Conservation (phyloP, 495 filamentous ascomycete genomes). For the Hypoxylon lienhwacheense region DNA sequence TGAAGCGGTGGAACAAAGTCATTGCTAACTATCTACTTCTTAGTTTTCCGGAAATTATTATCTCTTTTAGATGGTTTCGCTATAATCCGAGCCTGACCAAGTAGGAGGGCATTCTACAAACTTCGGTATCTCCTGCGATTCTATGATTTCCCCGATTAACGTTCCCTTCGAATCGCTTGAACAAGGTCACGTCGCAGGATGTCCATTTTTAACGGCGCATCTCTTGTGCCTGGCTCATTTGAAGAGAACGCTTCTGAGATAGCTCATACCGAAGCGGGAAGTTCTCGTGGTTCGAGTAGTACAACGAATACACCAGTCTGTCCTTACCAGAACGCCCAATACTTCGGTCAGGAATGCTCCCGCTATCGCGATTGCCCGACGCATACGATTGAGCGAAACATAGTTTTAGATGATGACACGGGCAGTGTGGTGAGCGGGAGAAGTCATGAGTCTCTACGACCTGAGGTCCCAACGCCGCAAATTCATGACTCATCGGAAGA, state of each 20-base stretch:
- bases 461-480: not conserved
- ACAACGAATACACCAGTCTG: conserved; percentile 25
- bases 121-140: conserved; percentile 1
- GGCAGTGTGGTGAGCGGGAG: not conserved
- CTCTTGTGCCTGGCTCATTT: not conserved
- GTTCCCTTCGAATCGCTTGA: conserved; percentile 10
- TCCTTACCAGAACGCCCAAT: conserved; percentile 39
- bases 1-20: not conserved
- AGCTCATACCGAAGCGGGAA: conserved; percentile 22
- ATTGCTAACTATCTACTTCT: conserved; percentile 11
- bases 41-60: conserved; percentile 3
- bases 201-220: conserved; percentile 7
- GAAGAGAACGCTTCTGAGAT: conserved; percentile 1
- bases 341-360: conserved; percentile 46
- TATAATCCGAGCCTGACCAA: not conserved
- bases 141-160: conserved; percentile 9
- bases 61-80: not conserved
- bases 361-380: conserved; percentile 50
- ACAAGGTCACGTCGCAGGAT: conserved; percentile 15
- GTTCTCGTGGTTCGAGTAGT: conserved; percentile 9
- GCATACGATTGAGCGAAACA: conserved; percentile 39
- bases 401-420: not conserved
- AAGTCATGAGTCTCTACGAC: not conserved
- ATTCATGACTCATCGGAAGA: not conserved
- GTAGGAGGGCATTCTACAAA: not conserved